Conservation (phyloP, 495 filamentous ascomycete genomes). For the Evansstolkia leycettana region DNA sequence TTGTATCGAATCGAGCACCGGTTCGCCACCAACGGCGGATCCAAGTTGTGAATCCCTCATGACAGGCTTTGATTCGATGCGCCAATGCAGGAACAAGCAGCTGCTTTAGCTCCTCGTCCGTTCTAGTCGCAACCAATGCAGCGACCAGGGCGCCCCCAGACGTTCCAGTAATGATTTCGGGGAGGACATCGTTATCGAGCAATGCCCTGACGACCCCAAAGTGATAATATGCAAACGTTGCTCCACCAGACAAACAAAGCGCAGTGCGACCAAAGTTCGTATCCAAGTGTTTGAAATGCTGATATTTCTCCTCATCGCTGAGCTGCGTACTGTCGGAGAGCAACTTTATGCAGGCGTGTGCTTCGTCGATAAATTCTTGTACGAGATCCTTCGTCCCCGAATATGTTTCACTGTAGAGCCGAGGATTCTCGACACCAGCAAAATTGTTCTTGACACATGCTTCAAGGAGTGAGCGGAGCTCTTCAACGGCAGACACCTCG, state of each 20-base stretch:
- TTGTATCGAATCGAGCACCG: slow-evolving; percentile 83
- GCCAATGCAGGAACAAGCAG: slow-evolving; percentile 80
- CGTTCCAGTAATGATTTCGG: slow-evolving; percentile 91
- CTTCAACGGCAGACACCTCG: slow-evolving; percentile 47
- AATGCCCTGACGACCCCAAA: slow-evolving; percentile 88
- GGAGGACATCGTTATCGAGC: slow-evolving; percentile 73
- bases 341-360: slow-evolving; percentile 46
- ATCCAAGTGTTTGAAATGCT: slow-evolving; percentile 75
- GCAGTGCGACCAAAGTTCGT: slow-evolving; percentile 90
- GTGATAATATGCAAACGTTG: slow-evolving; percentile 93
- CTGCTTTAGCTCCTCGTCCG: slow-evolving; percentile 76
- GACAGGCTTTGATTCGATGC: slow-evolving; percentile 71
- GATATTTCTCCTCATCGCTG: slow-evolving; percentile 59
- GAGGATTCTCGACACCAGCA: slow-evolving; percentile 84
- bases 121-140: slow-evolving; percentile 76
- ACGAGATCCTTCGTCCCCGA: slow-evolving; percentile 90
- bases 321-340: slow-evolving; percentile 55
- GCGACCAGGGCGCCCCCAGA: slow-evolving; percentile 90
- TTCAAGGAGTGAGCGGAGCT: slow-evolving; percentile 64
- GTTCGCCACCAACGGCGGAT: slow-evolving; percentile 76
- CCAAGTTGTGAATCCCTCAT: slow-evolving; percentile 68
- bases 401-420: slow-evolving; percentile 90
- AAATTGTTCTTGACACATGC: slow-evolving; percentile 96
- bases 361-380: slow-evolving; percentile 79
- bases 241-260: slow-evolving; percentile 86